Evolutionary conservation across 176 grass and related monocot genomes (phyloP), one percentile per base, ranked within the genome.

Genomic region (Dactylis glomerata): DNA sequence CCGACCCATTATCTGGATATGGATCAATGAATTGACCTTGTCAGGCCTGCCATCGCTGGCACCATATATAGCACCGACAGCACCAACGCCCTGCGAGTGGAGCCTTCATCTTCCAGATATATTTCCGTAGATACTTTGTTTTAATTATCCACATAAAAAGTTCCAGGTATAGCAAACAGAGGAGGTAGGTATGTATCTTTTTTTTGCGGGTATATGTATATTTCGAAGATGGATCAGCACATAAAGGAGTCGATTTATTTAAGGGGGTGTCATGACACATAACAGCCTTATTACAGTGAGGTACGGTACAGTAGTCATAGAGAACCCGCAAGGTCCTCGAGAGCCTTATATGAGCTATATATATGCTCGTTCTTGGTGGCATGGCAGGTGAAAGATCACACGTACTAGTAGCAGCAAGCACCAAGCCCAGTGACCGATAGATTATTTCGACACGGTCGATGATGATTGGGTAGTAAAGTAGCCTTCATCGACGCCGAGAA

Each of bases 211-310:
- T 5, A 3, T 46, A 46, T 46, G 11, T 46, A 13, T 46, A n/a
- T 24, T 59, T 54, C 8, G n/a, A 13, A 36, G 19, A 66, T 26
- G 0, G 45, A 74, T 44, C 27, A 66, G 1, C 14, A 45, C 7
- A 71, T 5, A 49, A 1, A 59, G 16, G 30, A 74, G 7, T 76
- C 22, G 16, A 47, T 83, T 71, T 42, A 65, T 66, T 73, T 5
- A n/a, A 38, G 17, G 16, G 36, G 6, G 68, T 10, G 44, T 46
- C 28, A 68, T 32, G 56, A 59, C 47, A 84, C 52, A 44, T 19
- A 31, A 40, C 40, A 59, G 12, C 70, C 58, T 85, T 89, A 51
- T 89, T 86, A 81, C 77, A 72, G 36, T 20, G 73, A 59, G 59
- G 47, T 69, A 41, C n/a, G 57, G 15, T 47, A 78, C 3, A 4